These are phyloP conservation scores for Kalaharituber pfeilii DNA, from an alignment of 2,329 filamentous ascomycete genomes.

Conservation along the genomic window DNA sequence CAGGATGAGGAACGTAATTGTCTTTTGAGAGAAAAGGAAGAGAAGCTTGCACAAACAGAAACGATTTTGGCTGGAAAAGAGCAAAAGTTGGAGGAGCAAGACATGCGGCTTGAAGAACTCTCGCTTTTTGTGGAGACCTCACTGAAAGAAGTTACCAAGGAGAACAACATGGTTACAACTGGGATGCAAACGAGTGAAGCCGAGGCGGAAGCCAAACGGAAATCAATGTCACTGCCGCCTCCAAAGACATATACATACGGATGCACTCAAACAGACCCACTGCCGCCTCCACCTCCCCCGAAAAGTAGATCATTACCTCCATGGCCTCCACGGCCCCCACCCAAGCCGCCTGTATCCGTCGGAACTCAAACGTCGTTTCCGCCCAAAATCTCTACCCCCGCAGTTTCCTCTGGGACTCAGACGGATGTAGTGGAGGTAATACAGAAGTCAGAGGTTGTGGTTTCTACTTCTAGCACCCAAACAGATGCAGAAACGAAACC, in stretches of 20 bases:
- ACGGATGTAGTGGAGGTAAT: too few species aligned
- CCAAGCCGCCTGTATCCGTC: slow-evolving; percentile 1
- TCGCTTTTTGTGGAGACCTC: not conserved
- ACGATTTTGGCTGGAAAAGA: slow-evolving; percentile 6
- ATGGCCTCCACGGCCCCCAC: not conserved
- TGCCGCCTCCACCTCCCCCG: slow-evolving; percentile 4
- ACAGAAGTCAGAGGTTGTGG: too few species aligned
- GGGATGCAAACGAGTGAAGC: not conserved
- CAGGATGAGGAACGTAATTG: not conserved
- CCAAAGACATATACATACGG: slow-evolving; percentile 8
- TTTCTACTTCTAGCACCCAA: not conserved
- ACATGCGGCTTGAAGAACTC: not conserved
- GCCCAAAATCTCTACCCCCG: too few species aligned
- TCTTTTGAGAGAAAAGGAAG: not conserved
- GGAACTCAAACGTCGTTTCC: slow-evolving; percentile 5
- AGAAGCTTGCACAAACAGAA: not conserved
- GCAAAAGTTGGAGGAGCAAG: slow-evolving; percentile 7
- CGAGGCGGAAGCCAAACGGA: not conserved
- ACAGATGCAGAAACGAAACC: not conserved
- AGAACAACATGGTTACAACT: not conserved
- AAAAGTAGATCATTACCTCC: not conserved
- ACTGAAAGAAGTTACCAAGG: not conserved
- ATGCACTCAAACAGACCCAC: slow-evolving; percentile 10
- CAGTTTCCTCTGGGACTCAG: not conserved
- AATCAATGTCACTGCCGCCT: not conserved